Evolutionary conservation across 73 alveolate species (phyloP).

Genomic region (Paramecium biaurelia): DNA sequence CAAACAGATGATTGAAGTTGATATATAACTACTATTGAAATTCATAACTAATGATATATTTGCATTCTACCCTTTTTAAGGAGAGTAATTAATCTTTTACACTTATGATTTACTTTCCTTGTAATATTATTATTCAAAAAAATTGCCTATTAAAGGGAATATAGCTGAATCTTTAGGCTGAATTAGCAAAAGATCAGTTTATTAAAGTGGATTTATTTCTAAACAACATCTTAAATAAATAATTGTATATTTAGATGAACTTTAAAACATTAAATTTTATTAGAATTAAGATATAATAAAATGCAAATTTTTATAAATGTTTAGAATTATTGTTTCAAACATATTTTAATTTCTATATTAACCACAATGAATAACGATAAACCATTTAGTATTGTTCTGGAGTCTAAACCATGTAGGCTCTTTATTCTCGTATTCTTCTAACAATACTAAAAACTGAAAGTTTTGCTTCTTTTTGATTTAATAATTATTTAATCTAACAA

Average conservation of each 20-base stretch:
- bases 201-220: too few relatives aligned
- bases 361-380: constrained; percentile 58
- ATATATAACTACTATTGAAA: too few relatives aligned
- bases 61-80: background rate
- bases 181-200: too few relatives aligned
- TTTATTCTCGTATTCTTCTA: constrained; percentile 85
- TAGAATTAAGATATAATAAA: too few relatives aligned
- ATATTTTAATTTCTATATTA: background rate
- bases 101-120: background rate
- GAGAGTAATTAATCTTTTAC: background rate
- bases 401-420: constrained; percentile 79
- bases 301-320: too few relatives aligned
- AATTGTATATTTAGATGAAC: too few relatives aligned
- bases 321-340: background rate
- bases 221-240: too few relatives aligned
- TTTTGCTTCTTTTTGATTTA: background rate
- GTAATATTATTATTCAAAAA: too few relatives aligned
- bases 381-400: constrained; percentile 75
- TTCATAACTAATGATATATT: too few relatives aligned
- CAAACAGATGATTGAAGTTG: background rate
- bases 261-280: too few relatives aligned
- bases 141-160: too few relatives aligned
- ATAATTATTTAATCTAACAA: constrained; percentile 37
- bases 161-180: too few relatives aligned
- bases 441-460: constrained; percentile 78